Percentiles rank a stretch among this genome's conserved stretches.
Evolutionary conservation across 1,284 basidiomycete genomes (phyloP).

Genomic region (Sporisorium iseilematis-ciliati): DNA sequence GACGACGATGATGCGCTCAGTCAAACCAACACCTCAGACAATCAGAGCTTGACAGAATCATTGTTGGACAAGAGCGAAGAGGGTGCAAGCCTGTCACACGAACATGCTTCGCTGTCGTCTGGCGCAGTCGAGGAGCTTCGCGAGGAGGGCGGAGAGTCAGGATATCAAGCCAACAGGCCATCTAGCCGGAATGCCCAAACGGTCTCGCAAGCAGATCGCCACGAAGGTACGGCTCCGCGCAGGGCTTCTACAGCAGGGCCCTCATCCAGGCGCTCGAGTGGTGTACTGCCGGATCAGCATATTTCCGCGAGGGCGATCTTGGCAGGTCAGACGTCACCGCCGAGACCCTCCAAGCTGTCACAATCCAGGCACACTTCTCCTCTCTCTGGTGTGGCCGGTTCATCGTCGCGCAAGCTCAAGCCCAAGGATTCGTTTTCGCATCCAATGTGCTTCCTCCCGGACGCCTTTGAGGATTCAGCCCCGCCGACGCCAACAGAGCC

Average conservation of each 20-base stretch:
- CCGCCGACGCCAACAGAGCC: constrained; percentile 42
- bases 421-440: constrained; percentile 41
- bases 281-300: background rate
- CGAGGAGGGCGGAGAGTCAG: background rate
- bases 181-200: background rate
- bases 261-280: constrained; percentile 8
- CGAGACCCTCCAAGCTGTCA: background rate
- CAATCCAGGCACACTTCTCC: constrained; percentile 23
- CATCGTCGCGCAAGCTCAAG: constrained; percentile 18
- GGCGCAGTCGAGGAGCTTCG: constrained; percentile 4
- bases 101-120: background rate
- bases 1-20: constrained; percentile 22
- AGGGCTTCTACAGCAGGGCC: constrained; percentile 5
- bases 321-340: constrained; percentile 13
- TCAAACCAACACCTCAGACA: constrained; percentile 11
- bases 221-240: background rate
- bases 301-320: background rate
- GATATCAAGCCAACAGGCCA: background rate
- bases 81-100: background rate
- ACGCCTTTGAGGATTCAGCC: constrained; percentile 51
- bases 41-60: constrained; percentile 19
- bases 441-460: constrained; percentile 52
- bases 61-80: constrained; percentile 16
- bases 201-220: background rate
- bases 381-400: constrained; percentile 2